phyloP scores from a whole-genome alignment of 2,329 filamentous ascomycete genomes.

The Colletotrichum orchidophilum region DNA sequence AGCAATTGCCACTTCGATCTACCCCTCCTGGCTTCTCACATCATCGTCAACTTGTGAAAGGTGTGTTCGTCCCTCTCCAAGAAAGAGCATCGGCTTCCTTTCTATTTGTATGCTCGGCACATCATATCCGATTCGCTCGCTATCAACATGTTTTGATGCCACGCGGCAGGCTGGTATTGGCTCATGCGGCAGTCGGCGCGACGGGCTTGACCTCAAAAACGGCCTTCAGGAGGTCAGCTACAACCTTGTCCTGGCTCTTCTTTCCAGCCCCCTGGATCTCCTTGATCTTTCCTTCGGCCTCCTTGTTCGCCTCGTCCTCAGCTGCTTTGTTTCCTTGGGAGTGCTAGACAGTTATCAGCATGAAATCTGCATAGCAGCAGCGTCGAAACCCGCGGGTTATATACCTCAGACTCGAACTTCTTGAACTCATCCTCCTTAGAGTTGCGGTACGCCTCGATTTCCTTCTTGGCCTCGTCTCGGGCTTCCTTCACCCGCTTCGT shows the following conservation, averaged over 20 bases:
- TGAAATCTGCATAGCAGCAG: neutral
- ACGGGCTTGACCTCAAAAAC: slow-evolving; percentile 86
- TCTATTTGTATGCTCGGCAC: neutral
- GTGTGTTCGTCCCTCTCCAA: neutral
- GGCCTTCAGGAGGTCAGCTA: slow-evolving; percentile 84
- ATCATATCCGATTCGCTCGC: neutral
- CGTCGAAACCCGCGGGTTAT: slow-evolving; percentile 6
- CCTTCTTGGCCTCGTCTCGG: slow-evolving; percentile 94
- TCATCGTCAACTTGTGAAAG: neutral
- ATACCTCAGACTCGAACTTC: slow-evolving; percentile 82
- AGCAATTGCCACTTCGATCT: neutral
- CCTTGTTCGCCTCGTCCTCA: slow-evolving; percentile 81
- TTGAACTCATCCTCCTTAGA: slow-evolving; percentile 95
- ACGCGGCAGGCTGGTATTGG: neutral
- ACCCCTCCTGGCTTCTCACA: neutral
- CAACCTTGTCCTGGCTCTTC: slow-evolving; percentile 81
- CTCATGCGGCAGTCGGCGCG: slow-evolving; percentile 46
- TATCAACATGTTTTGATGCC: neutral
- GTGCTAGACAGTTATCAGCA: slow-evolving; percentile 70
- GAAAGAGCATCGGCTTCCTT: neutral
- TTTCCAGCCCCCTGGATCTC: slow-evolving; percentile 84
- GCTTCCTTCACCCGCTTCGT: slow-evolving; percentile 98
- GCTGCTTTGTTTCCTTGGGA: slow-evolving; percentile 86
- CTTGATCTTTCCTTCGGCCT: slow-evolving; percentile 81
- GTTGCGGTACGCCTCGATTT: slow-evolving; percentile 91